Base-by-base conservation (phyloP, 2,329 filamentous ascomycete genomes). In the Graphium sp. region DNA sequence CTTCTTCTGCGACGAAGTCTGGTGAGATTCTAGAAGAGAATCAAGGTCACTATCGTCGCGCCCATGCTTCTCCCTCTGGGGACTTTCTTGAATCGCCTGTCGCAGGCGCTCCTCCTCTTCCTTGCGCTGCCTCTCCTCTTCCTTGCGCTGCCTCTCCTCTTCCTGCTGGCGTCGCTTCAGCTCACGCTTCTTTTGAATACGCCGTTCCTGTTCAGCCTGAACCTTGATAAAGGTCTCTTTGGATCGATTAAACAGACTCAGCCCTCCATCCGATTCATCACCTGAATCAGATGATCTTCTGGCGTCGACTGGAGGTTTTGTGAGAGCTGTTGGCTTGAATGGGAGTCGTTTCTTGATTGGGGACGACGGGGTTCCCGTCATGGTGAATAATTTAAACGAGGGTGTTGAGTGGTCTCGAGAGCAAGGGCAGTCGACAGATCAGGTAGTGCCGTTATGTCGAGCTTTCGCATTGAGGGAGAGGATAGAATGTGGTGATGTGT, bases 181-280 rank as follows among this genome's bases (percentile, higher is more conserved):
- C n/a, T 29, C 30, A 13, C 32, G 30, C 31, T 37, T 37, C 16
- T 29, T 30, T 28, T 38, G 36, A 19, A 31, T 33, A 18, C 36
- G 39, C 11, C 37, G 35, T 37, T 54, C 45, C 21, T 45, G 48
- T 18, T 60, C 53, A n/a, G 55, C 53, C 30, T 50, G 42, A 18
- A 59, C 41, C 20, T 52, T 48, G 5, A 56, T 51, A 28, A 60
- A 62, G 41, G 66, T 63, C 32, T 59, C 52, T 35, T 57, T 59
- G 9, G 59, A 52, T 5, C 60, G 58, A 23, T 56, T 53, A 36
- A 71, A 71, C 5, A 70, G 46, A 2, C 48, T 49, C 8, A 70
- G 48, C 3, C 45, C 41, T 8, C 41, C 36, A 1, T 41, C 35
- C 6, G 29, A 18, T 13, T 28, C 29, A 7, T 28, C 22, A 24